These are phyloP conservation scores for Acrocalymma vagum DNA, from an alignment of 2,329 filamentous ascomycete species.

Conservation along the genomic window DNA sequence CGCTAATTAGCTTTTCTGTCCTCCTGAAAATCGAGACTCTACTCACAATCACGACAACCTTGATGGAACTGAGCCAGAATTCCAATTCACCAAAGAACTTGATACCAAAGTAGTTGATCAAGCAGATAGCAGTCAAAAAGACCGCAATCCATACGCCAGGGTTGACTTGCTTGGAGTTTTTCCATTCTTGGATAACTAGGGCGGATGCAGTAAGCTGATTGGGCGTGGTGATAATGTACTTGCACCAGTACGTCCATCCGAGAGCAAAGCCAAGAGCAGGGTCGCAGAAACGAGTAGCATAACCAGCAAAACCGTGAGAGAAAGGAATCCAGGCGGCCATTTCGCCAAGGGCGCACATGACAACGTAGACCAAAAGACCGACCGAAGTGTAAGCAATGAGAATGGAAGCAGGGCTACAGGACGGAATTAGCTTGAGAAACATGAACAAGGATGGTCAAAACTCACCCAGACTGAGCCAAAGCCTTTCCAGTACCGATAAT, in stretches of 20 bases:
- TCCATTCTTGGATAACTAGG: slow-evolving; percentile 82
- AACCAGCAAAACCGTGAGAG: slow-evolving; percentile 81
- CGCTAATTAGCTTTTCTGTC: neutral
- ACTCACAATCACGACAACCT: slow-evolving; percentile 53
- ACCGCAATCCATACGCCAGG: slow-evolving; percentile 80
- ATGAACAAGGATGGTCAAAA: neutral
- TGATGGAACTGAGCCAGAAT: slow-evolving; percentile 58
- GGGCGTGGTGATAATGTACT: slow-evolving; percentile 84
- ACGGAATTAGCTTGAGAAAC: slow-evolving; percentile 23
- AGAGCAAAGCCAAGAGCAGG: slow-evolving; percentile 82
- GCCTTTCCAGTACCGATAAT: slow-evolving; percentile 71
- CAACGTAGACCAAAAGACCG: slow-evolving; percentile 77
- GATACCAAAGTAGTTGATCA: slow-evolving; percentile 65
- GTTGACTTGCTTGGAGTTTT: slow-evolving; percentile 71
- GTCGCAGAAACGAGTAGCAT: slow-evolving; percentile 80
- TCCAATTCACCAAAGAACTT: slow-evolving; percentile 60
- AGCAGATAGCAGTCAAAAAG: slow-evolving; percentile 54
- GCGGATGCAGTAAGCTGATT: slow-evolving; percentile 86
- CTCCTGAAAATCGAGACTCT: neutral
- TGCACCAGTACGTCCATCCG: slow-evolving; percentile 70
- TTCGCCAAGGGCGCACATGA: slow-evolving; percentile 83
- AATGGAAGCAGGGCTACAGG: slow-evolving; percentile 67
- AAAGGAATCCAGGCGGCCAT: slow-evolving; percentile 86
- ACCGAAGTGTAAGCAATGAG: slow-evolving; percentile 76
- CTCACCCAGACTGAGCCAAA: slow-evolving; percentile 56